phyloP scores from a whole-genome alignment of 345 rosid genomes.

The Pistacia integerrima region DNA sequence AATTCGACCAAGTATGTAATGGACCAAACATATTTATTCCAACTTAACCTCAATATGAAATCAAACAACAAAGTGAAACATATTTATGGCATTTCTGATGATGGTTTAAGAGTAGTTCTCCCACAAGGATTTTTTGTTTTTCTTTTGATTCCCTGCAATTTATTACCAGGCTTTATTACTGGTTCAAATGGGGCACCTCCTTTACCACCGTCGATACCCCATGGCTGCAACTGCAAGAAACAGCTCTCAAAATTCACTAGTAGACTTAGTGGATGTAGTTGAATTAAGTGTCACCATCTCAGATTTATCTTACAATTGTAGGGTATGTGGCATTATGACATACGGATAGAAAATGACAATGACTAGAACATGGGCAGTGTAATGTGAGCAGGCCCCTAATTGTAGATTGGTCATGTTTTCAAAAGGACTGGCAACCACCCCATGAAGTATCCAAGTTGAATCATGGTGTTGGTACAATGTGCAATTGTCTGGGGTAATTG shows the following conservation, averaged over 20 bases:
- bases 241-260: neutral
- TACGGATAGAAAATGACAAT: slow-evolving; percentile 23
- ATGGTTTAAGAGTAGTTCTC: neutral
- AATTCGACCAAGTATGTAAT: neutral
- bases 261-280: neutral
- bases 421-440: neutral
- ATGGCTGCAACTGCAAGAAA: neutral
- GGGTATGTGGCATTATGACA: neutral
- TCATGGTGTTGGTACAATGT: slow-evolving; percentile 13
- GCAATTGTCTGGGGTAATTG: slow-evolving; percentile 22
- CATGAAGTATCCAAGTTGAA: slow-evolving; percentile 8
- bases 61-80: neutral
- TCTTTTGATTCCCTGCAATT: neutral
- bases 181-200: neutral
- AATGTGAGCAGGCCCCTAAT: neutral
- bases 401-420: neutral
- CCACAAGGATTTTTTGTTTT: neutral
- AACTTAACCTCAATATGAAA: neutral
- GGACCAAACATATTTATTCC: neutral
- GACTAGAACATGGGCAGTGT: slow-evolving; percentile 16
- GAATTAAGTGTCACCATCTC: neutral
- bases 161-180: neutral
- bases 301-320: neutral
- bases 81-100: neutral
- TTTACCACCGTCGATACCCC: neutral